These are phyloP conservation scores for Russula sp. DNA, from an alignment of 768 basidiomycete species.

Conservation along the genomic window DNA sequence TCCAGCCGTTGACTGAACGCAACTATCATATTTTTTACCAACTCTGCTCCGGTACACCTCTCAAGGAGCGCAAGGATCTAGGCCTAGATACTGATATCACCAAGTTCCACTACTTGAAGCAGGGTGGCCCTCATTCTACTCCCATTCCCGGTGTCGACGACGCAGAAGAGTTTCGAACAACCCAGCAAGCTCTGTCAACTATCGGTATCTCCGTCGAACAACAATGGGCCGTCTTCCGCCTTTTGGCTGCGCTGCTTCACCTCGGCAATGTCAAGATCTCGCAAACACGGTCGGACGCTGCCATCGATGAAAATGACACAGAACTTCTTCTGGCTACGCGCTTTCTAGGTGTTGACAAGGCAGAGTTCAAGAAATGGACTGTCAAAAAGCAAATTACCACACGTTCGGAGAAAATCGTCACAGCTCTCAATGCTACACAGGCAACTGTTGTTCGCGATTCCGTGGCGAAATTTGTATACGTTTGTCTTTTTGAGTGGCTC, in stretches of 20 bases:
- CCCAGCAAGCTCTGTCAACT: conserved; percentile 92
- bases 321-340: conserved; percentile 78
- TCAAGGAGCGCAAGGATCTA: conserved; percentile 93
- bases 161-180: conserved; percentile 88
- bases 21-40: conserved; percentile 99
- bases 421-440: conserved; percentile 78
- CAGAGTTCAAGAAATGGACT: conserved; percentile 99
- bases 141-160: conserved; percentile 94
- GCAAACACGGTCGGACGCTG: conserved; percentile 74
- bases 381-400: conserved; percentile 97
- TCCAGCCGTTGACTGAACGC: conserved; percentile 93
- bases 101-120: conserved; percentile 89
- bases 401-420: conserved; percentile 93
- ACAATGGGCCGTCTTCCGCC: conserved; percentile 96
- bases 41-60: conserved; percentile 92
- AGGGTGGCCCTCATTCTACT: conserved; percentile 85
- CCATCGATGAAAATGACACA: conserved; percentile 78
- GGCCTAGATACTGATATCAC: conserved; percentile 82
- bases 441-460: conserved; percentile 93
- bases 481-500: conserved; percentile 98
- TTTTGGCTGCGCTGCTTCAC: conserved; percentile 90
- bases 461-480: conserved; percentile 98
- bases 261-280: conserved; percentile 97
- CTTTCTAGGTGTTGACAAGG: conserved; percentile 83
- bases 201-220: conserved; percentile 97